These are phyloP conservation scores for Aspergillus coremiiformis DNA, from an alignment of 495 filamentous ascomycete species.

Conservation along the genomic window DNA sequence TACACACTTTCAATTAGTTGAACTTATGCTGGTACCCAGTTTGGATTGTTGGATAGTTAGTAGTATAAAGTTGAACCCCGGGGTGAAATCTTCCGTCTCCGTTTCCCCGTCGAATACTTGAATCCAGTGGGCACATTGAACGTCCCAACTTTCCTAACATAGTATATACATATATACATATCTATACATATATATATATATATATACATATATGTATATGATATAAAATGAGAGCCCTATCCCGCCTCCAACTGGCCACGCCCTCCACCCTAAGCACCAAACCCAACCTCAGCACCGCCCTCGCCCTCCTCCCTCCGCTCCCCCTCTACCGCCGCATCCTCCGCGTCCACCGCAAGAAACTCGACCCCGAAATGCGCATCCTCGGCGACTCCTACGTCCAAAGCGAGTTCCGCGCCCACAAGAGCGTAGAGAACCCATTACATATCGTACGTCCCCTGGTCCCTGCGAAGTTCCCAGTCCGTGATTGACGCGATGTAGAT, in stretches of 20 bases:
- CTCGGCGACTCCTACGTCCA: constrained; percentile 89
- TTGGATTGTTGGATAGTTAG: too few species aligned
- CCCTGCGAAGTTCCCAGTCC: too few species aligned
- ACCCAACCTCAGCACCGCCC: constrained; percentile 46
- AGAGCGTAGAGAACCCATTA: constrained; percentile 76
- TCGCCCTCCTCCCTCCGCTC: constrained; percentile 84
- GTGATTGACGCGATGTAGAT: constrained; percentile 50
- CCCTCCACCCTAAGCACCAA: constrained; percentile 42
- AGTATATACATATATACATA: too few species aligned
- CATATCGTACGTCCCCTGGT: constrained; percentile 64
- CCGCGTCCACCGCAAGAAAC: constrained; percentile 71
- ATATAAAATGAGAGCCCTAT: constrained; percentile 17
- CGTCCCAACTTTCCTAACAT: too few species aligned
- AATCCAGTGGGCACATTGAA: too few species aligned
- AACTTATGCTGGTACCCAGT: too few species aligned
- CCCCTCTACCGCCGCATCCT: constrained; percentile 83
- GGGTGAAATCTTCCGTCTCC: too few species aligned
- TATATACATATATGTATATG: too few species aligned
- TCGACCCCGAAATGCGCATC: constrained; percentile 66
- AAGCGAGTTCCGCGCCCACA: constrained; percentile 79
- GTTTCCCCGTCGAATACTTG: too few species aligned
- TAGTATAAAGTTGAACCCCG: too few species aligned
- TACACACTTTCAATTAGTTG: too few species aligned
- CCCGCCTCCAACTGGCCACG: constrained; percentile 39
- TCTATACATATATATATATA: too few species aligned